A percentile compares a stretch with the other conserved stretches of the same genome.
phyloP scores from a whole-genome alignment of 306 rosid genomes.

The Citrullus colocynthis region DNA sequence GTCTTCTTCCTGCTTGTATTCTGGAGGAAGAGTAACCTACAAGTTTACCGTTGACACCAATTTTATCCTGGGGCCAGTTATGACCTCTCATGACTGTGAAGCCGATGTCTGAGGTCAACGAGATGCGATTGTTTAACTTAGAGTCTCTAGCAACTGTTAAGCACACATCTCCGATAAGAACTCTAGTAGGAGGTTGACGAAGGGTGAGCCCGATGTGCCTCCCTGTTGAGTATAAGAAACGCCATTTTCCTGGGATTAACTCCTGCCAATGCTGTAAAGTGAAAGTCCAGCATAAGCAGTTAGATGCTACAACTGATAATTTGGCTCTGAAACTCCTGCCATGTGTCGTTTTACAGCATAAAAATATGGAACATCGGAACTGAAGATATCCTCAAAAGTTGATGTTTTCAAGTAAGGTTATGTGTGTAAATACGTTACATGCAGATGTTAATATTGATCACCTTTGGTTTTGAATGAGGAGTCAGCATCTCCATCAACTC shows the following conservation, averaged over 20 bases:
- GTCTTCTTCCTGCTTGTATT: slow-evolving; percentile 52
- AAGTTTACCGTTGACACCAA: slow-evolving; percentile 59
- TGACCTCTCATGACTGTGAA: slow-evolving; percentile 69
- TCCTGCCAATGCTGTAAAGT: slow-evolving; percentile 68
- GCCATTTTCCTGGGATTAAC: slow-evolving; percentile 90
- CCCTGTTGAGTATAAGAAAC: slow-evolving; percentile 82
- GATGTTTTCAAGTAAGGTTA: neutral
- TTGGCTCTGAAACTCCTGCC: too few species aligned
- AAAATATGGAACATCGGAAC: neutral
- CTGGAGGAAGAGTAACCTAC: slow-evolving; percentile 44
- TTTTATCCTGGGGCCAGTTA: slow-evolving; percentile 84
- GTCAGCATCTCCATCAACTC: slow-evolving; percentile 92
- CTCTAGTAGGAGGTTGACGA: slow-evolving; percentile 72
- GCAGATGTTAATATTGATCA: slow-evolving; percentile 14
- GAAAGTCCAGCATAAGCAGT: neutral
- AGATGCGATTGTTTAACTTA: slow-evolving; percentile 34
- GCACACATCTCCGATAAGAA: slow-evolving; percentile 62
- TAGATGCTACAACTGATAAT: neutral
- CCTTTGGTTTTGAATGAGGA: slow-evolving; percentile 89
- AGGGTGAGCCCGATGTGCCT: slow-evolving; percentile 82
- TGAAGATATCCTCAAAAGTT: neutral
- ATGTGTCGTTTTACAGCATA: neutral
- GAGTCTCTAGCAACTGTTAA: slow-evolving; percentile 48
- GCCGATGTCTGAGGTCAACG: slow-evolving; percentile 46
- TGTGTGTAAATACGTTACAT: neutral